Percentiles rank a stretch among this genome's conserved stretches.
Conservation (phyloP, 345 rosid genomes). For the Adansonia digitata region DNA sequence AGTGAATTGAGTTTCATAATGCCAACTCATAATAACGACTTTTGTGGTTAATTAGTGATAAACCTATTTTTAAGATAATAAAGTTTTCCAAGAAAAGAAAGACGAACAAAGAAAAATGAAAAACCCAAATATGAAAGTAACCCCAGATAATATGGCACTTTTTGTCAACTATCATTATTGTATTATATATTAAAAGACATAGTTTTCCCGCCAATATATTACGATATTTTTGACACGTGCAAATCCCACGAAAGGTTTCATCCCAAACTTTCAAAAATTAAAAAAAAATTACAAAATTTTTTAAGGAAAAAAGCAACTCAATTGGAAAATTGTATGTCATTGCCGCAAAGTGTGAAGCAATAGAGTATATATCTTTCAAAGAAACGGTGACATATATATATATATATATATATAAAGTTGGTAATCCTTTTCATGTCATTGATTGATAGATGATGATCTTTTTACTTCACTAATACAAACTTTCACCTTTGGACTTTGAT, state of each 20-base stretch:
- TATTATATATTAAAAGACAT: not conserved
- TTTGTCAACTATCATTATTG: too few relatives aligned
- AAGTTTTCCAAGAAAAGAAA: not conserved
- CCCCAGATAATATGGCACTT: not conserved
- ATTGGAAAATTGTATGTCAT: not conserved
- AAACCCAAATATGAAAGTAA: too few relatives aligned
- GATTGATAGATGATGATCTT: slow-evolving; percentile 48
- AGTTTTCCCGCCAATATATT: slow-evolving; percentile 28
- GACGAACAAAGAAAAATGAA: not conserved
- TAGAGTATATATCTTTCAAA: slow-evolving; percentile 6
- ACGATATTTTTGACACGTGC: not conserved
- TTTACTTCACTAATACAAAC: slow-evolving; percentile 30
- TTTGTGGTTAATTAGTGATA: not conserved
- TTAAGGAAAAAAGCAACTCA: not conserved
- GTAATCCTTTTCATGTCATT: slow-evolving; percentile 31
- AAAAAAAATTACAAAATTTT: too few relatives aligned
- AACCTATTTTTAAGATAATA: not conserved
- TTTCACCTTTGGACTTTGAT: slow-evolving; percentile 21
- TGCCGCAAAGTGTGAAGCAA: not conserved
- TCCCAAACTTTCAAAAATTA: not conserved
- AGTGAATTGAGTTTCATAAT: not conserved
- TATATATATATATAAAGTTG: slow-evolving; percentile 31
- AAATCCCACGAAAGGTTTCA: not conserved
- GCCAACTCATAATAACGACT: too few relatives aligned
- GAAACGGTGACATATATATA: slow-evolving; percentile 17